Conservation (phyloP, 331 rosid species). For the Malus hybrid region DNA sequence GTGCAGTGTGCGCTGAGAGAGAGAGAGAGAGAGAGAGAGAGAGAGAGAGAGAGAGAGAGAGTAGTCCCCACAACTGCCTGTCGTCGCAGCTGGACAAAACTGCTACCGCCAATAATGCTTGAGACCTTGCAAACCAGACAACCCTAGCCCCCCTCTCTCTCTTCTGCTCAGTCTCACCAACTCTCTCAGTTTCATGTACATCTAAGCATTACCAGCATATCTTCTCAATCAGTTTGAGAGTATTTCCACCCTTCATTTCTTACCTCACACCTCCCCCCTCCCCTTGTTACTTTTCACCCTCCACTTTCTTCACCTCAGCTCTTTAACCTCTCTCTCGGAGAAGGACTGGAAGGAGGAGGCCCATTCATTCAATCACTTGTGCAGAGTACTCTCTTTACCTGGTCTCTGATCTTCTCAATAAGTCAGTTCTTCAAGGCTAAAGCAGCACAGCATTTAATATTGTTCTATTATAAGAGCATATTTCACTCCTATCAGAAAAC, state of each 20-base stretch:
- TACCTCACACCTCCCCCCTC: conserved; percentile 24
- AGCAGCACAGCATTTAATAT: conserved; percentile 47
- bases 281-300: not conserved
- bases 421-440: conserved; percentile 21
- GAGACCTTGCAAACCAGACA: conserved; percentile 70
- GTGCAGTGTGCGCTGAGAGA: not conserved
- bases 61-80: conserved; percentile 68
- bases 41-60: too few species aligned
- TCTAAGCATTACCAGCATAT: conserved; percentile 2
- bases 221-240: conserved; percentile 14
- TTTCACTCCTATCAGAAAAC: conserved; percentile 17
- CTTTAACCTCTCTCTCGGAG: not conserved
- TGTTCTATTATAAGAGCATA: conserved; percentile 26
- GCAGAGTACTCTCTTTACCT: not conserved
- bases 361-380: conserved; percentile 8
- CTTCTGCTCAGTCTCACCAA: not conserved
- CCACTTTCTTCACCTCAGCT: conserved; percentile 2
- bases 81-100: conserved; percentile 78
- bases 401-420: not conserved
- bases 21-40: not conserved
- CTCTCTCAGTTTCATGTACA: conserved; percentile 21
- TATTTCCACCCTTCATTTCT: conserved; percentile 67
- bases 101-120: conserved; percentile 95
- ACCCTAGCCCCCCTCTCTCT: conserved; percentile 4
- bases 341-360: not conserved